These are phyloP conservation scores for Colletotrichum phormii DNA, from an alignment of 2,329 filamentous ascomycete genomes.

Conservation along the genomic window DNA sequence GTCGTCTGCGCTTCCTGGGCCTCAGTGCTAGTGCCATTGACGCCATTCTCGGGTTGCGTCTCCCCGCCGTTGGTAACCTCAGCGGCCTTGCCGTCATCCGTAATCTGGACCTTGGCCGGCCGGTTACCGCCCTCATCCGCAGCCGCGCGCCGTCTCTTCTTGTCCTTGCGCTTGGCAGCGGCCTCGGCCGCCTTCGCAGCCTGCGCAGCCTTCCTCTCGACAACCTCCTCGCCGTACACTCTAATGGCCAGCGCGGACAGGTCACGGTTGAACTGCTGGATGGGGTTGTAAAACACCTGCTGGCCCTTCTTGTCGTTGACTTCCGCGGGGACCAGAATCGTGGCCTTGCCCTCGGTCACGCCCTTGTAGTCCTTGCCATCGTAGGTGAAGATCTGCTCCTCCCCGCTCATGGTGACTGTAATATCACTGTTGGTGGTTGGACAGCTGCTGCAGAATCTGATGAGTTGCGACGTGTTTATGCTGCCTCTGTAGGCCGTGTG, in stretches of 20 bases:
- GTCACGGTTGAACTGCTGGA: slow-evolving; percentile 98
- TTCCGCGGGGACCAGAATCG: slow-evolving; percentile 64
- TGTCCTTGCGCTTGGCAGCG: slow-evolving; percentile 43
- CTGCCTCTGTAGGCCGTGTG: neutral
- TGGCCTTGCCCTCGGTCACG: slow-evolving; percentile 67
- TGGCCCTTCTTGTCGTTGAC: slow-evolving; percentile 56
- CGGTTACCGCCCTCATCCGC: slow-evolving; percentile 60
- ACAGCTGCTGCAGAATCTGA: slow-evolving; percentile 17
- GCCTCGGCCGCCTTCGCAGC: slow-evolving; percentile 50
- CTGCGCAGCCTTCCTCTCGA: slow-evolving; percentile 58
- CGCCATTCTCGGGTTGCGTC: neutral
- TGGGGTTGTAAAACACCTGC: slow-evolving; percentile 98
- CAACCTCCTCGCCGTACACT: slow-evolving; percentile 79
- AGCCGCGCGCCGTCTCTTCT: slow-evolving; percentile 56
- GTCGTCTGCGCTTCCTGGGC: slow-evolving; percentile 22
- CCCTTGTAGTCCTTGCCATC: slow-evolving; percentile 63
- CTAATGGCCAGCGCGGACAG: slow-evolving; percentile 93
- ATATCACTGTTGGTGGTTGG: neutral
- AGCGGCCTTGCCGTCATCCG: slow-evolving; percentile 31
- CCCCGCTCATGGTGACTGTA: slow-evolving; percentile 43
- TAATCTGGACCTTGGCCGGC: slow-evolving; percentile 44
- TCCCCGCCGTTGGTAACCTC: slow-evolving; percentile 31
- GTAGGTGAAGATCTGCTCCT: slow-evolving; percentile 48
- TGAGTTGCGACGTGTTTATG: neutral
- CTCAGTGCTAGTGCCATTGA: slow-evolving; percentile 35